A percentile compares a stretch with the other conserved stretches of the same genome.
These are phyloP conservation scores for Mycena crocata DNA, from an alignment of 768 basidiomycete genomes.

Conservation along the genomic window DNA sequence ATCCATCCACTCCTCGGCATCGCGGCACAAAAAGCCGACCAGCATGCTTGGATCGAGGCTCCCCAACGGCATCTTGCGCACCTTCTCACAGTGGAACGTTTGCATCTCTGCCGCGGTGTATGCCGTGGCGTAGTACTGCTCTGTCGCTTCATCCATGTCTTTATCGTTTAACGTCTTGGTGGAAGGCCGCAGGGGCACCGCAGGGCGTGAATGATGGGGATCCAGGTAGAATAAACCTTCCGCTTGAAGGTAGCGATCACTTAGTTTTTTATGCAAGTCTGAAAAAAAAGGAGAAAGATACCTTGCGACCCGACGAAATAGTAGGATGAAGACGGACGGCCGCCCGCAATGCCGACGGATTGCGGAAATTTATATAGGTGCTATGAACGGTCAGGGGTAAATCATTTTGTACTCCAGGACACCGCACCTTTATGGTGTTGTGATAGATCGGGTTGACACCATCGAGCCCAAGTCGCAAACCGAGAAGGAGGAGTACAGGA, in stretches of 20 bases:
- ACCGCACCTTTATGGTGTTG: constrained; percentile 69
- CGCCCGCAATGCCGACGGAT: constrained; percentile 96
- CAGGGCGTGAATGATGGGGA: constrained; percentile 82
- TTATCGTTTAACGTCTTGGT: constrained; percentile 8
- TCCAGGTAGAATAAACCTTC: constrained; percentile 89
- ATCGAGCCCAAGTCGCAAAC: constrained; percentile 88
- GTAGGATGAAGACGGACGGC: constrained; percentile 95
- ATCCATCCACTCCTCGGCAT: constrained; percentile 89
- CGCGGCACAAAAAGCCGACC: constrained; percentile 88
- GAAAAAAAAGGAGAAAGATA: too few species aligned
- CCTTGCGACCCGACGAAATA: constrained; percentile 98
- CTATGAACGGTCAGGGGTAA: constrained; percentile 51
- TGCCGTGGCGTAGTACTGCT: constrained; percentile 76
- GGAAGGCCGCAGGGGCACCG: constrained; percentile 72
- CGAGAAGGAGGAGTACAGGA: constrained; percentile 88
- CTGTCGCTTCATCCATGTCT: constrained; percentile 52
- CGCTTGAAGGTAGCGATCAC: too few species aligned
- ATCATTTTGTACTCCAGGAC: constrained; percentile 2
- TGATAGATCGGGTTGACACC: constrained; percentile 97
- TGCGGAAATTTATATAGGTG: constrained; percentile 93
- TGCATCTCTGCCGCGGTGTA: constrained; percentile 80
- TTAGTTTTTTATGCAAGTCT: too few species aligned
- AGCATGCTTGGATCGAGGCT: constrained; percentile 98
- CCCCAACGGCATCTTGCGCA: constrained; percentile 93
- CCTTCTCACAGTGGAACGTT: constrained; percentile 97